phyloP scores from a whole-genome alignment of 352 stramenopile genomes.

The Globisporangium irregulare region DNA sequence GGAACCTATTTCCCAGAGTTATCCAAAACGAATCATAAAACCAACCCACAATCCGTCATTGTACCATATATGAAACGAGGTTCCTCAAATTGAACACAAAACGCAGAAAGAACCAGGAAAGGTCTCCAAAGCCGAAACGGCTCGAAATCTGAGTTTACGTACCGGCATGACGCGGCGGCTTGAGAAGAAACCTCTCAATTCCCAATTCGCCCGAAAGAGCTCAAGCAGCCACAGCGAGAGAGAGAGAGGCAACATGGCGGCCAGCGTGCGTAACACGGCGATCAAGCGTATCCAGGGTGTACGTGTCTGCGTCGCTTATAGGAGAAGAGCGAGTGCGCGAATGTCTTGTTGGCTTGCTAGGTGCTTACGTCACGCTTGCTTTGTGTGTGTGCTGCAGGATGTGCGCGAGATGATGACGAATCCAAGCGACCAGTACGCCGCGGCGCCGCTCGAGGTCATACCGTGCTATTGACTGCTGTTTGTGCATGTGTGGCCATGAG shows the following conservation, averaged over 20 bases:
- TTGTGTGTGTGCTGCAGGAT: conserved; percentile 36
- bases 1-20: too few species aligned
- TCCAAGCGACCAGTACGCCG: conserved; percentile 79
- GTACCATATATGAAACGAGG: too few species aligned
- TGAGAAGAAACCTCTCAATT: background rate
- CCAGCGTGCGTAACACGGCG: conserved; percentile 2
- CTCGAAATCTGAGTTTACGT: background rate
- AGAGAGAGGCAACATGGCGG: background rate
- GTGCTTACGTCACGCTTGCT: background rate
- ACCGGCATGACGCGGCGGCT: too few species aligned
- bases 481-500: background rate
- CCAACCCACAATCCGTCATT: too few species aligned
- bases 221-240: background rate
- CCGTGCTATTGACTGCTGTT: background rate
- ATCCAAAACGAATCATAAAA: too few species aligned
- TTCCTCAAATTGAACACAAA: background rate
- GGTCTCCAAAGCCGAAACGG: background rate
- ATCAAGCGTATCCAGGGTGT: conserved; percentile 6
- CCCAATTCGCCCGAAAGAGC: background rate
- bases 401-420: conserved; percentile 88
- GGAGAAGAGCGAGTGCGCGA: background rate
- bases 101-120: background rate
- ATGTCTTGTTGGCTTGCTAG: background rate
- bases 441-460: conserved; percentile 65
- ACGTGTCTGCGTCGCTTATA: background rate